A percentile compares a stretch with the other conserved stretches of the same genome.
Evolutionary conservation across 768 basidiomycete species (phyloP).

Genomic region (Phallus indusiatus): DNA sequence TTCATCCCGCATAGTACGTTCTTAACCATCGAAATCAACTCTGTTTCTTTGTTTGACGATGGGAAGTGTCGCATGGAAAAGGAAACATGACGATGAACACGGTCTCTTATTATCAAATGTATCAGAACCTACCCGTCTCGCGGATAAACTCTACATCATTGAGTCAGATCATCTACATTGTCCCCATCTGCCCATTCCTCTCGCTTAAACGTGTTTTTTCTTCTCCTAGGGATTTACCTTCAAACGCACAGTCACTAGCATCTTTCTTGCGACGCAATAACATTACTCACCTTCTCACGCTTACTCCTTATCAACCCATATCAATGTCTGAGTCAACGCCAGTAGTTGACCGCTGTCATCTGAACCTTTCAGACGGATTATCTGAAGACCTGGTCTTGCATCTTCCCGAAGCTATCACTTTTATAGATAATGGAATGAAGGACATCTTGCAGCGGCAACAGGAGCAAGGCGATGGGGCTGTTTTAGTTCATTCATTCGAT

Average conservation of each 20-base stretch:
- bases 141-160: constrained; percentile 2
- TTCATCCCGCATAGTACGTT: constrained; percentile 3
- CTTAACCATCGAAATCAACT: not conserved
- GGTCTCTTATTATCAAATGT: not conserved
- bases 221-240: constrained; percentile 5
- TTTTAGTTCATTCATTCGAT: constrained; percentile 8
- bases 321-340: constrained; percentile 5
- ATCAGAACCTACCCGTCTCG: constrained; percentile 2
- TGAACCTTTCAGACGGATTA: not conserved
- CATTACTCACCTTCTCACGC: constrained; percentile 4
- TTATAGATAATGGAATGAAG: constrained; percentile 3
- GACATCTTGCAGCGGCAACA: not conserved
- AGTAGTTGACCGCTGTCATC: constrained; percentile 3
- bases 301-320: constrained; percentile 5
- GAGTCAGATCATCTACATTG: not conserved
- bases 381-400: constrained; percentile 5
- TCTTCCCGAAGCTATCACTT: constrained; percentile 6
- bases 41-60: not conserved
- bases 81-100: constrained; percentile 4
- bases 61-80: constrained; percentile 3
- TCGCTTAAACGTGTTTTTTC: not conserved
- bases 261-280: not conserved
- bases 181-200: not conserved
- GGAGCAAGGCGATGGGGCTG: not conserved
- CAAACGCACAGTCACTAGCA: not conserved